Percentiles rank a stretch among this genome's conserved stretches.
Evolutionary conservation across 2,329 filamentous ascomycete genomes (phyloP).

Genomic region (Diaporthe batatas): DNA sequence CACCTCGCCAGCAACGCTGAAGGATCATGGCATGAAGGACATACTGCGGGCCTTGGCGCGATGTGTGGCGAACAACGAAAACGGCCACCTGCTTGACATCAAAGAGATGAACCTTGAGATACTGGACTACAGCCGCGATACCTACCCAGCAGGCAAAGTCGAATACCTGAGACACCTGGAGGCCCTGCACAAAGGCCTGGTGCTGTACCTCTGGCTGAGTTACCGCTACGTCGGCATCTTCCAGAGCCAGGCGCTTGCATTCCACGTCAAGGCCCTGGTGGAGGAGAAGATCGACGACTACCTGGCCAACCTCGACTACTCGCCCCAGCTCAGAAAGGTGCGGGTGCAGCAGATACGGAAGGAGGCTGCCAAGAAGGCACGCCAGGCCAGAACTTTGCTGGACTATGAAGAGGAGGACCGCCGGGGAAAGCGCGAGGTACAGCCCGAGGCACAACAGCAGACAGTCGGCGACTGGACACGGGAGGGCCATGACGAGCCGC

Average conservation of each 20-base stretch:
- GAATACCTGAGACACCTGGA: constrained; percentile 79
- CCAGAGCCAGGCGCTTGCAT: constrained; percentile 78
- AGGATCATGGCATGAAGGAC: constrained; percentile 59
- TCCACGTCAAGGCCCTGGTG: constrained; percentile 82
- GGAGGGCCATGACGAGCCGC: constrained; percentile 53
- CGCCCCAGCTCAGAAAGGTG: constrained; percentile 52
- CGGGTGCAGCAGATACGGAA: constrained; percentile 39
- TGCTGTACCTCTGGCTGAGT: constrained; percentile 92
- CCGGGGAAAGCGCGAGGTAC: no score
- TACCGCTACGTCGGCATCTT: constrained; percentile 90
- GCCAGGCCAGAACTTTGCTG: constrained; percentile 43
- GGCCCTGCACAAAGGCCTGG: constrained; percentile 82
- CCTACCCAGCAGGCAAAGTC: constrained; percentile 54
- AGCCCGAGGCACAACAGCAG: constrained; percentile 44
- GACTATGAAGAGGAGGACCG: constrained; percentile 42
- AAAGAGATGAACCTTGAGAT: constrained; percentile 77
- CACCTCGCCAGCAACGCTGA: constrained; percentile 74
- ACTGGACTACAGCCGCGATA: constrained; percentile 72
- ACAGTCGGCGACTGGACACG: constrained; percentile 50
- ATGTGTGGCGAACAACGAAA: constrained; percentile 76
- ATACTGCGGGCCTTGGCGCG: constrained; percentile 75
- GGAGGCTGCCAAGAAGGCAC: constrained; percentile 43
- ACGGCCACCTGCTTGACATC: constrained; percentile 80
- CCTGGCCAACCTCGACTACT: constrained; percentile 68
- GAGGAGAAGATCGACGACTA: constrained; percentile 80